A percentile compares a stretch with the other conserved stretches of the same genome.
phyloP scores from a whole-genome alignment of 2,329 filamentous ascomycete genomes.

The Neofusicoccum sp. region DNA sequence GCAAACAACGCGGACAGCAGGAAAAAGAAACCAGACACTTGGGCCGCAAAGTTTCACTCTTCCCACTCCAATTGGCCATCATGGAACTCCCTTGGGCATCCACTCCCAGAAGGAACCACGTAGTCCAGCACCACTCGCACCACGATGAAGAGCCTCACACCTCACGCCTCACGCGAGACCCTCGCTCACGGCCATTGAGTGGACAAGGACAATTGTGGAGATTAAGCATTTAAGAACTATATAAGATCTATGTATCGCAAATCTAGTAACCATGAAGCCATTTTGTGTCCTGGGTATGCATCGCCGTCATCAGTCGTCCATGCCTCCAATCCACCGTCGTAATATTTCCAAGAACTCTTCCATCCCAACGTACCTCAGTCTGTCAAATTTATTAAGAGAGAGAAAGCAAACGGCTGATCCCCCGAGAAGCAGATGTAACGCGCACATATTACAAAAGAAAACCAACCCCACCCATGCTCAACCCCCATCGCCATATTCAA shows the following conservation, averaged over 20 bases:
- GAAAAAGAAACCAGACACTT: neutral
- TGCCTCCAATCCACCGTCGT: no score
- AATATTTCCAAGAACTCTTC: no score
- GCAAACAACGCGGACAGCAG: neutral
- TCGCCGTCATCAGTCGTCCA: neutral
- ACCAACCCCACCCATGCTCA: no score
- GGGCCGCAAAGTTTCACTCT: neutral
- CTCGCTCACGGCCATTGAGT: no score
- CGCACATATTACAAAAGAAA: no score
- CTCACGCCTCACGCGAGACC: neutral
- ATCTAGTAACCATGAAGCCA: neutral
- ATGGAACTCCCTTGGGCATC: no score
- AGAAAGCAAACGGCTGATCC: neutral
- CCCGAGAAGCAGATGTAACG: neutral
- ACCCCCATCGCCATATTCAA: neutral
- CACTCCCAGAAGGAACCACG: neutral
- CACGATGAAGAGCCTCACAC: slow-evolving; percentile 2
- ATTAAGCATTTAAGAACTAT: neutral
- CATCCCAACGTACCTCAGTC: no score
- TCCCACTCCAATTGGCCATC: neutral
- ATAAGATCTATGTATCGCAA: neutral
- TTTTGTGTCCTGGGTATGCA: neutral
- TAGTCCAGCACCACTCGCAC: neutral
- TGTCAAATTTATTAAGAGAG: no score
- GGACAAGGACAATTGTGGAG: no score